phyloP scores from a whole-genome alignment of 257 asterid genomes.

The Petunia secreta region DNA sequence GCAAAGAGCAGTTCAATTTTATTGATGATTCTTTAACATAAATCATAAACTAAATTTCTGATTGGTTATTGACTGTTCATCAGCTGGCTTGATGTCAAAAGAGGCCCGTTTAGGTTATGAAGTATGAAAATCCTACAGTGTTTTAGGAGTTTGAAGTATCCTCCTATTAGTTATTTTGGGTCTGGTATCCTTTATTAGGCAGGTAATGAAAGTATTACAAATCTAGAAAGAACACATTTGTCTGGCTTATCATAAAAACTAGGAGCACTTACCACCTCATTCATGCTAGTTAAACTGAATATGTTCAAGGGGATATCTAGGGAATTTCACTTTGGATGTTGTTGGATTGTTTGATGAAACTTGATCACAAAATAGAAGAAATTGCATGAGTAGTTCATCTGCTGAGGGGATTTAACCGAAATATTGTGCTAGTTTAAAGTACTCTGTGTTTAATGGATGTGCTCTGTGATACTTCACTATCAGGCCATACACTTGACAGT shows the following conservation, averaged over 20 bases:
- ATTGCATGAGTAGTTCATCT: not conserved
- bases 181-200: not conserved
- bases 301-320: not conserved
- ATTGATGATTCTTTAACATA: not conserved
- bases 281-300: not conserved
- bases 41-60: not conserved
- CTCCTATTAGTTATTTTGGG: not conserved
- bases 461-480: too few relatives aligned
- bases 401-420: not conserved
- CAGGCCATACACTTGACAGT: not conserved
- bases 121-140: not conserved
- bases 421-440: not conserved
- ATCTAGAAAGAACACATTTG: not conserved
- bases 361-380: conserved; percentile 3
- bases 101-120: not conserved
- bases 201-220: not conserved
- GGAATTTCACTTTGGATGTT: not conserved
- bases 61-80: not conserved
- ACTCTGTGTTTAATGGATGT: not conserved
- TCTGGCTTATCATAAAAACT: not conserved
- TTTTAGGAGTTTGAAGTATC: not conserved
- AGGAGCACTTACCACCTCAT: not conserved
- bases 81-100: not conserved
- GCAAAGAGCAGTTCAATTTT: not conserved
- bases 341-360: not conserved